Percentiles rank a stretch among this genome's conserved stretches.
These are phyloP conservation scores for Aegilops longissima DNA, from an alignment of 176 grass and related monocot genomes.

Conservation along the genomic window DNA sequence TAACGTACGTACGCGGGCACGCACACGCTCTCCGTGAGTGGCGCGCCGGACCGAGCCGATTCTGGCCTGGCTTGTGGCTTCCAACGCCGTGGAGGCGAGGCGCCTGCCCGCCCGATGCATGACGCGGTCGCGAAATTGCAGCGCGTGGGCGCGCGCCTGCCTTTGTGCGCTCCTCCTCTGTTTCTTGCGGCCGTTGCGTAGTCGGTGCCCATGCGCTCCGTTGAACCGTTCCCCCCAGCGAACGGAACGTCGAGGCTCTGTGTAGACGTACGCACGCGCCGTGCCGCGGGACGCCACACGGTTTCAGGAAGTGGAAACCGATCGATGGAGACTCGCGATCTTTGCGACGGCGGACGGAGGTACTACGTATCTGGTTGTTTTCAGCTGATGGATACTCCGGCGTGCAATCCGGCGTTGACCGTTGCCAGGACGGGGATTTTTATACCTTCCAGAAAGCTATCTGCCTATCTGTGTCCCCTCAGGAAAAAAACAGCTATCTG, in stretches of 20 bases:
- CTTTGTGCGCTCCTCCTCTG: too few relatives aligned
- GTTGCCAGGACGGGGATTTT: background rate
- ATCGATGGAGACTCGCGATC: background rate
- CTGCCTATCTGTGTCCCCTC: background rate
- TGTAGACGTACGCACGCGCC: background rate
- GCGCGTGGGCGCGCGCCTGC: too few relatives aligned
- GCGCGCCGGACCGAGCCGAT: too few relatives aligned
- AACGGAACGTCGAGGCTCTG: background rate
- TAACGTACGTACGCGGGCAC: too few relatives aligned
- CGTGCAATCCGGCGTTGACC: background rate
- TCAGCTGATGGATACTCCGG: background rate
- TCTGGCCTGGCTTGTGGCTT: too few relatives aligned
- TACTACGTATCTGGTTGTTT: background rate
- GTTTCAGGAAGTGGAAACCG: background rate
- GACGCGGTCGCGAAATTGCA: too few relatives aligned
- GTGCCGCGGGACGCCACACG: background rate
- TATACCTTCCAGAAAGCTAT: background rate
- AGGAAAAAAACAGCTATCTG: too few relatives aligned
- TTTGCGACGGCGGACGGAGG: background rate
- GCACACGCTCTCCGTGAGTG: too few relatives aligned
- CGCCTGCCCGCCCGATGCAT: too few relatives aligned
- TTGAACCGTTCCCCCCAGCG: background rate
- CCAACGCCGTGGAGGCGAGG: too few relatives aligned
- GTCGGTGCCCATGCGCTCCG: background rate
- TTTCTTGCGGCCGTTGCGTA: background rate